These are phyloP conservation scores for Dispira parvispora DNA, from an alignment of 192 early-diverging fungal genomes.

Conservation along the genomic window DNA sequence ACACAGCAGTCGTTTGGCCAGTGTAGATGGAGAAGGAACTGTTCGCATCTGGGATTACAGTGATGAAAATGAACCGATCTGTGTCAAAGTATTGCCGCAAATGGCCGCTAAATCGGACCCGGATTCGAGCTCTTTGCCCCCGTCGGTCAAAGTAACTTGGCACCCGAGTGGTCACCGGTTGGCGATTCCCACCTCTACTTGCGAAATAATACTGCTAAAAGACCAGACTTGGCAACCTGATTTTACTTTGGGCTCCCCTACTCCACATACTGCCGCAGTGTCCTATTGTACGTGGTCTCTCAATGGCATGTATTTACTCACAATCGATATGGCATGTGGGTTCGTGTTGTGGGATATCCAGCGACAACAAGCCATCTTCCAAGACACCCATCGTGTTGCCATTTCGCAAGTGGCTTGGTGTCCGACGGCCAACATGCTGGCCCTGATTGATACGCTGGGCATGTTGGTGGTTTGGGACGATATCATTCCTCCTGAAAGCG, in stretches of 20 bases:
- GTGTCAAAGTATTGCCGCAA: conserved; percentile 21
- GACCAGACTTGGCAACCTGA: conserved; percentile 20
- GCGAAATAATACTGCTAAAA: conserved; percentile 20
- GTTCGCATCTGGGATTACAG: conserved; percentile 42
- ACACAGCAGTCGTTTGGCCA: conserved; percentile 20
- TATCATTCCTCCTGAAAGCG: conserved; percentile 28
- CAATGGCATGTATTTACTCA: conserved; percentile 42
- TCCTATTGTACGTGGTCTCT: conserved; percentile 41
- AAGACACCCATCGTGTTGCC: conserved; percentile 18
- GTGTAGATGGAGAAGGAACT: conserved; percentile 40
- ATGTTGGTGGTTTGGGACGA: conserved; percentile 40
- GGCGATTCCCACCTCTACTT: conserved; percentile 35
- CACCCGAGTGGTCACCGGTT: conserved; percentile 38
- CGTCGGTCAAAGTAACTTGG: conserved; percentile 34
- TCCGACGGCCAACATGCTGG: conserved; percentile 42
- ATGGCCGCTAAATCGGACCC: conserved; percentile 20
- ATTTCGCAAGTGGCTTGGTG: conserved; percentile 49
- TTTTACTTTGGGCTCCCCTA: conserved; percentile 13
- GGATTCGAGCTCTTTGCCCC: conserved; percentile 27
- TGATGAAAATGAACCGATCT: conserved; percentile 26
- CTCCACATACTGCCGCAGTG: conserved; percentile 28
- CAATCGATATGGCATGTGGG: conserved; percentile 23
- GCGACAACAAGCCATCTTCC: conserved; percentile 25
- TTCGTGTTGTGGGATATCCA: conserved; percentile 50
- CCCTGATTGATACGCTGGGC: conserved; percentile 36